These are phyloP conservation scores for Mycena floridula DNA, from an alignment of 768 basidiomycete species.

Conservation along the genomic window DNA sequence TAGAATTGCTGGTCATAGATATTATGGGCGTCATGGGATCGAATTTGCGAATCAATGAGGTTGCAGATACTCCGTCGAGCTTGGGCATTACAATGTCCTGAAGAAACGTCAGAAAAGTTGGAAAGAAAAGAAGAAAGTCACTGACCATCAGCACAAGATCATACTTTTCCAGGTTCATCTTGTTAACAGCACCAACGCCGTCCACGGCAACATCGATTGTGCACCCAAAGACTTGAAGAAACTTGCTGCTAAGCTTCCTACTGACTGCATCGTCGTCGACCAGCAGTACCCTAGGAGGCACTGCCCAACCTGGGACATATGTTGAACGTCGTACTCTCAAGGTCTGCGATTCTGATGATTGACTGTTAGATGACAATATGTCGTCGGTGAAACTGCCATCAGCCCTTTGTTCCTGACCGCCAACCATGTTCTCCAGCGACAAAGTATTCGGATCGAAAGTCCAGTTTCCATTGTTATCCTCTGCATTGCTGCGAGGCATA, in stretches of 20 bases:
- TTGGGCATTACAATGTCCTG: conserved; percentile 96
- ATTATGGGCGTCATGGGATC: conserved; percentile 96
- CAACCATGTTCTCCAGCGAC: conserved; percentile 7
- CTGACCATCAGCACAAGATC: conserved; percentile 92
- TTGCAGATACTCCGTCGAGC: conserved; percentile 84
- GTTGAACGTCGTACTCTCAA: conserved; percentile 69
- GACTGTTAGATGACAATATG: too few species aligned
- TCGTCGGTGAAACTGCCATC: conserved; percentile 5
- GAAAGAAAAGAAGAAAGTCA: conserved; percentile 11
- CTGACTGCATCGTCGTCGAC: conserved; percentile 97
- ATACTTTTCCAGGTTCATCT: conserved; percentile 96
- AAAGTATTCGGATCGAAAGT: conserved; percentile 35
- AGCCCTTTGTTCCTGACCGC: conserved; percentile 2
- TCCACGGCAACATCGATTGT: conserved; percentile 92
- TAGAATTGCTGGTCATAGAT: conserved; percentile 95
- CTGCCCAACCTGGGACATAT: conserved; percentile 87
- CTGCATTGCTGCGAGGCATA: conserved; percentile 47
- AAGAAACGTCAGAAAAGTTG: conserved; percentile 3
- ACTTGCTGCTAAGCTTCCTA: conserved; percentile 83
- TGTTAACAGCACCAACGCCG: conserved; percentile 86
- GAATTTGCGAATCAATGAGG: conserved; percentile 90
- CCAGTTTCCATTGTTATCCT: conserved; percentile 57
- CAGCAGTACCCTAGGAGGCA: conserved; percentile 83
- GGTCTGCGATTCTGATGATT: conserved; percentile 39
- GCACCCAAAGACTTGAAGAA: conserved; percentile 93